phyloP scores from a whole-genome alignment of 352 stramenopile species.

The Sclerospora graminicola region DNA sequence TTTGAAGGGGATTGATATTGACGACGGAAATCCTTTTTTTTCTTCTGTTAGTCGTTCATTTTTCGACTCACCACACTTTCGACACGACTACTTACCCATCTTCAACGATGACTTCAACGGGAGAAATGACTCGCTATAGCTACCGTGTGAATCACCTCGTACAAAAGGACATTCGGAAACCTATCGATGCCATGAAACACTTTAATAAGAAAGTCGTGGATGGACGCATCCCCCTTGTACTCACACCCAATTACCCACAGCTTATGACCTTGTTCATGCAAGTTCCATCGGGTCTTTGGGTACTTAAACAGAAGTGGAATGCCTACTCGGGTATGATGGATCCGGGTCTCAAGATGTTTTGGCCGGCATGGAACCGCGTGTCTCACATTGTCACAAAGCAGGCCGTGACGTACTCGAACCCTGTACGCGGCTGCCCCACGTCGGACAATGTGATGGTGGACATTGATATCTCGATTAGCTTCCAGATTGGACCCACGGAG shows the following conservation, averaged over 20 bases:
- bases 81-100: too few species aligned
- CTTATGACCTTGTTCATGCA: slow-evolving; percentile 46
- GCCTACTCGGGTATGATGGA: slow-evolving; percentile 68
- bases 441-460: slow-evolving; percentile 86
- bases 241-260: slow-evolving; percentile 43
- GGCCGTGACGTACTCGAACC: slow-evolving; percentile 71
- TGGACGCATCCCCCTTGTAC: slow-evolving; percentile 53
- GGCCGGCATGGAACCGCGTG: slow-evolving; percentile 66
- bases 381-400: slow-evolving; percentile 85
- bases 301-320: slow-evolving; percentile 84
- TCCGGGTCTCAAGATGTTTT: slow-evolving; percentile 69
- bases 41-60: too few species aligned
- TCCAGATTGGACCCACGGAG: slow-evolving; percentile 72
- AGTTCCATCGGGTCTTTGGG: slow-evolving; percentile 59
- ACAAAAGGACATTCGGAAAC: slow-evolving; percentile 41
- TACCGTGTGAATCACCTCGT: slow-evolving; percentile 33
- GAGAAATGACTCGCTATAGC: slow-evolving; percentile 10
- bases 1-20: too few species aligned
- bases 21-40: too few species aligned
- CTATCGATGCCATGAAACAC: slow-evolving; percentile 37
- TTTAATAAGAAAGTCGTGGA: slow-evolving; percentile 50
- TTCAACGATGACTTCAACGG: slow-evolving; percentile 11
- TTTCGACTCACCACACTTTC: too few species aligned
- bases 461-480: slow-evolving; percentile 83
- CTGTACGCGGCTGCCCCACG: slow-evolving; percentile 60